phyloP scores from a whole-genome alignment of 202 grass and related monocot species.

The Schoenoplectus triqueter region DNA sequence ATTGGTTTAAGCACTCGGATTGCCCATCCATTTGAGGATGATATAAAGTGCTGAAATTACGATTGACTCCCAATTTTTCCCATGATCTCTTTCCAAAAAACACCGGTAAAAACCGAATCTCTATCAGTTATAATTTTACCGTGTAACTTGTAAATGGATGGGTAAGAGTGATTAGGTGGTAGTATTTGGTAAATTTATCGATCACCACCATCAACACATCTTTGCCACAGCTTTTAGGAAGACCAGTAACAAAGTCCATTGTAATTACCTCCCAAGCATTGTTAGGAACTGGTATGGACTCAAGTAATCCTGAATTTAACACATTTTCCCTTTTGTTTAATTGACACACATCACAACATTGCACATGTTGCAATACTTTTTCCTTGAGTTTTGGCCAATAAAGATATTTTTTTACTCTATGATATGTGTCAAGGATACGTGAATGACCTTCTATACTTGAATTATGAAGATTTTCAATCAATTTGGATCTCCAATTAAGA shows the following conservation, averaged over 20 bases:
- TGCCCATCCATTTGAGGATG: too few relatives aligned
- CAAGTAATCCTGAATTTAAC: neutral
- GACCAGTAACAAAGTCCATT: neutral
- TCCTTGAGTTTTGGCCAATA: neutral
- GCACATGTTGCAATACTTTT: neutral
- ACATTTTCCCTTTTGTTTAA: neutral
- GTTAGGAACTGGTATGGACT: neutral
- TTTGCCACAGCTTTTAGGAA: neutral
- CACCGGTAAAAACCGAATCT: neutral
- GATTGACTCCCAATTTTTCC: too few relatives aligned
- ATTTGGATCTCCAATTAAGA: neutral
- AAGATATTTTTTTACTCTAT: neutral
- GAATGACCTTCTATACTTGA: neutral
- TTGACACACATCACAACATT: neutral
- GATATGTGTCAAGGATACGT: neutral
- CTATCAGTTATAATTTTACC: conserved; percentile 3
- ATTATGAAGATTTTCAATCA: neutral
- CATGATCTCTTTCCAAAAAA: neutral
- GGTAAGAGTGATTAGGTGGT: neutral
- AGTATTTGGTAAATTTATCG: conserved; percentile 12
- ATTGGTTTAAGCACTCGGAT: too few relatives aligned
- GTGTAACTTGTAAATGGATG: conserved; percentile 16
- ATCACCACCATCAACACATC: conserved; percentile 7
- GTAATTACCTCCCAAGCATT: neutral
- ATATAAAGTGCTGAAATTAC: neutral